Evolutionary conservation across 2,329 filamentous ascomycete genomes (phyloP), one percentile per base, ranked within the genome.

Genomic region (Epichloe amarillans): DNA sequence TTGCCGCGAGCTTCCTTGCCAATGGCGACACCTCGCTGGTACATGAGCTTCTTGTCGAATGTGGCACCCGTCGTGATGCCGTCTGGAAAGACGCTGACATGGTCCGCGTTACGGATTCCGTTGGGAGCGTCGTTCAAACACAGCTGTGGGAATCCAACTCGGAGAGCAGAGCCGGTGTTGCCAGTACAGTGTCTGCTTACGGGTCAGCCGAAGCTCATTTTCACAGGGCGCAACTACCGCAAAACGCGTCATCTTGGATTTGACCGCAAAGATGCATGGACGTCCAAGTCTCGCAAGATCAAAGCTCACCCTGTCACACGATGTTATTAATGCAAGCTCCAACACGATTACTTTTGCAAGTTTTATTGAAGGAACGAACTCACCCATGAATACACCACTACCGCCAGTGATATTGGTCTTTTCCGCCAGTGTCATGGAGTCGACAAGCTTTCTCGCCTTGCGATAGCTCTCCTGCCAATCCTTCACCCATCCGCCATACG

Each of bases 1-100:
- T 89, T 89, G 2, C 82, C 83, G 17, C 81, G 77, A 50, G 83
- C 83, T 62, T 90, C 86, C 56, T 82, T 70, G 21, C 85, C 85
- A 5, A 89, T 68, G 2, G 81, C 84, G 14, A 80, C 76, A 2
- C 78, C 85, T 30, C 85, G 77, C 48, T 76, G 72, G 55, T 84
- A 82, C 66, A 88, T 83, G 47, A 88, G 69, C 15, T 76, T 70
- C 67, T 88, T 89, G 66, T 85, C 83, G 62, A 81, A 89, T 0
- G 86, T 88, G 2, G 84, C 84, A 17, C 83, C 86, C 1, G 77
- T 77, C 0, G 83, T 88, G 57, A 91, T 86, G n/a, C 86, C 86
- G 8, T 85, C 76, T 0, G 87, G 86, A 58, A 91, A 93, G 0
- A 80, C 84, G 0, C 85, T 89, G 49, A 83, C 80, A 53, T 86